Evolutionary conservation across 2,329 filamentous ascomycete genomes (phyloP), one percentile per base, ranked within the genome.

Genomic region (Trichoderma brevicompactum): DNA sequence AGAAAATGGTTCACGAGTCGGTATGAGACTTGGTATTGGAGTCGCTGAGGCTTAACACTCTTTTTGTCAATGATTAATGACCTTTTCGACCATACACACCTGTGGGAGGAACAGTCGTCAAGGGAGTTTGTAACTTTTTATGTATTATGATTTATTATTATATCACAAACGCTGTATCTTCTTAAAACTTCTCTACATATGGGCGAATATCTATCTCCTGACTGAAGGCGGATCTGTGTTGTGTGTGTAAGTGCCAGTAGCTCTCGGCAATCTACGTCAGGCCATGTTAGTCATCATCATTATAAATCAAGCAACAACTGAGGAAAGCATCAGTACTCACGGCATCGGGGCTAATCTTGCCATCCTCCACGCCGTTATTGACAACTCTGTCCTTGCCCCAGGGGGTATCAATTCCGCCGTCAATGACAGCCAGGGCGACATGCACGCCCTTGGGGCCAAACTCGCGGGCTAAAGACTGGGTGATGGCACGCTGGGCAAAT

Each of bases 381-480:
- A 77, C 73, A 32, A 71, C 74, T 50, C 71, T 74, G 0, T 82
- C 83, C 75, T 88, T 89, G 1, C 88, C 90, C 68, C 85, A 81
- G 0, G 91, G 90, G 62, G 91, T 93, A 75, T 96, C 90, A 75
- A 97, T 96, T 1, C 92, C 84, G 0, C 92, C 93, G 73, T 97
- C 93, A 63, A 96, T 89, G 67, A 96, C 87, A 5, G 89, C 87
- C 78, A 96, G 92, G 0, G 89, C 86, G 1, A 96, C 89, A 75
- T 97, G 93, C 1, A 97, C 85, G 2, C 93, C 93, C 75, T 91
- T 82, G 0, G 93, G 92, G 0, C 90, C 91, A 76, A 95, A 97
- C 75, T 97, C 93, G 65, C 90, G 85, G 0, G 92, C 91, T 32
- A 96, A 81, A 40, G 86, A 90, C 76, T 94, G 92, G 0, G 85